These are phyloP conservation scores for Colletotrichum sp. DNA, from an alignment of 2,329 filamentous ascomycete genomes.

Conservation along the genomic window DNA sequence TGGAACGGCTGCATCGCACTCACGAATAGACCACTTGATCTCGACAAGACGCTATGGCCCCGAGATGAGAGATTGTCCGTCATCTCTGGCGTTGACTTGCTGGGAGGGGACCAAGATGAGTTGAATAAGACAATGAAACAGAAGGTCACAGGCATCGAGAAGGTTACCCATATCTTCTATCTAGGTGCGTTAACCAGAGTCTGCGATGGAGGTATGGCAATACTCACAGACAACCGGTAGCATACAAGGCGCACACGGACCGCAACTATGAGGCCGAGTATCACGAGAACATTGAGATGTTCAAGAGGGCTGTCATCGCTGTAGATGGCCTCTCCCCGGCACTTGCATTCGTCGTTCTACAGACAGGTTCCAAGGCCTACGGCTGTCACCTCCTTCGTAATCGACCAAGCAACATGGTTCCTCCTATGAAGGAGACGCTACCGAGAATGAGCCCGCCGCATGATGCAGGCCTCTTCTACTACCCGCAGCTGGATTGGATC, in stretches of 20 bases:
- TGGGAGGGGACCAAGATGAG: conserved; percentile 40
- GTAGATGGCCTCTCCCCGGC: conserved; percentile 34
- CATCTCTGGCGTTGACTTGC: conserved; percentile 45
- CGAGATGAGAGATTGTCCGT: conserved; percentile 42
- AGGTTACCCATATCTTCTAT: conserved; percentile 49
- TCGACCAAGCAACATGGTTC: conserved; percentile 38
- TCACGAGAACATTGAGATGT: conserved; percentile 44
- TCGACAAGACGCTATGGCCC: conserved; percentile 40
- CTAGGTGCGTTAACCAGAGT: conserved; percentile 26
- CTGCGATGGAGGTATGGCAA: background rate
- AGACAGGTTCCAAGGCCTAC: conserved; percentile 41
- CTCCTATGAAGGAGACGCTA: conserved; percentile 35
- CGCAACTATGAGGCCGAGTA: conserved; percentile 35
- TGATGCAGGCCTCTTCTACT: conserved; percentile 42
- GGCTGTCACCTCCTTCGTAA: conserved; percentile 46
- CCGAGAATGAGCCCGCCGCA: conserved; percentile 37
- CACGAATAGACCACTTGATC: conserved; percentile 29
- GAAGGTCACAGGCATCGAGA: conserved; percentile 36
- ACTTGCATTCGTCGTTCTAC: conserved; percentile 41
- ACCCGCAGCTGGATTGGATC: conserved; percentile 42
- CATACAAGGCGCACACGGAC: conserved; percentile 46
- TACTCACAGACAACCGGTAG: conserved; percentile 15
- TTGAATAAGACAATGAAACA: conserved; percentile 36
- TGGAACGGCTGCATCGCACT: conserved; percentile 25
- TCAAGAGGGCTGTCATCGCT: conserved; percentile 39